Percentiles rank a stretch among this genome's conserved stretches.
Evolutionary conservation across 2,329 filamentous ascomycete genomes (phyloP).

Genomic region (Trichophaea hybrida): DNA sequence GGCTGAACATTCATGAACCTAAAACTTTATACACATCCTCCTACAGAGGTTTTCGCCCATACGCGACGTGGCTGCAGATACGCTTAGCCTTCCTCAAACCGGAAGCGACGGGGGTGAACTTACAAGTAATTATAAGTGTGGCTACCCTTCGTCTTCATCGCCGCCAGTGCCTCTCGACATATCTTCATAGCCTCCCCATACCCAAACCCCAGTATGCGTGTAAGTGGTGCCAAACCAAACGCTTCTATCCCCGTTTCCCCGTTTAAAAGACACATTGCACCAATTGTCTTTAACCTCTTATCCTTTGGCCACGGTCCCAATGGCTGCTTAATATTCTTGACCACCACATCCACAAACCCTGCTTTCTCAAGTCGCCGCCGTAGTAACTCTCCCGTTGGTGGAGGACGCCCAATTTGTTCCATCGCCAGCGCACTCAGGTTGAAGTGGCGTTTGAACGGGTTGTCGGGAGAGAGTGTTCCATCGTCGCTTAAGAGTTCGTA

Average conservation of each 20-base stretch:
- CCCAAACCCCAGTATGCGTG: slow-evolving; percentile 13
- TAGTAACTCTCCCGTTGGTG: slow-evolving; percentile 18
- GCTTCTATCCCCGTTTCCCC: slow-evolving; percentile 14
- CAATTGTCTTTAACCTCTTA: slow-evolving; percentile 23
- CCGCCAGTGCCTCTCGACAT: neutral
- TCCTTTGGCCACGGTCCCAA: slow-evolving; percentile 38
- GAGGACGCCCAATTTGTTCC: neutral
- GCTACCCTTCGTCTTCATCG: too few species aligned
- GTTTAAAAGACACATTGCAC: neutral
- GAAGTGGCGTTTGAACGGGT: neutral
- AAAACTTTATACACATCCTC: too few species aligned
- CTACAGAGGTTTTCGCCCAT: too few species aligned
- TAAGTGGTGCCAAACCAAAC: slow-evolving; percentile 17
- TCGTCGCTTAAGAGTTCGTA: neutral
- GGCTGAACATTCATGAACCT: too few species aligned
- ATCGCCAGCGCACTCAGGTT: too few species aligned
- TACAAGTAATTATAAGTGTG: too few species aligned
- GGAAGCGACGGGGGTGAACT: too few species aligned
- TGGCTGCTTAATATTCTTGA: slow-evolving; percentile 34
- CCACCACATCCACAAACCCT: slow-evolving; percentile 34
- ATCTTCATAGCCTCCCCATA: slow-evolving; percentile 11
- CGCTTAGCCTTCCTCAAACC: too few species aligned
- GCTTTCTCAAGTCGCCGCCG: slow-evolving; percentile 25
- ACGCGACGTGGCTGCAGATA: too few species aligned
- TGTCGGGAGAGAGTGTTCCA: neutral